Evolutionary conservation across 257 asterid species (phyloP).

Genomic region (Paulownia fortunei): DNA sequence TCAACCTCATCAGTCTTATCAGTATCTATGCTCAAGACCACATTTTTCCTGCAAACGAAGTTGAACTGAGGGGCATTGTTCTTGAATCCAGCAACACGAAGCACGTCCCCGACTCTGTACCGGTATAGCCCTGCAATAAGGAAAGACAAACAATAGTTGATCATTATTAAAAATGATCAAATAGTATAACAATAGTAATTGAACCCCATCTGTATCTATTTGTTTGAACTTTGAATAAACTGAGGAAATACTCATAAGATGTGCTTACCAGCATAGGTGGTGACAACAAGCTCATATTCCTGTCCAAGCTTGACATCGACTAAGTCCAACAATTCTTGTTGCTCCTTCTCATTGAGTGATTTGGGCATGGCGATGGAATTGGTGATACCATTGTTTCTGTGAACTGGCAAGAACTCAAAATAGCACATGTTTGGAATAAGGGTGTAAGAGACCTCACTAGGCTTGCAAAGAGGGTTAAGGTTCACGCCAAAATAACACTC

Average conservation of each 20-base stretch:
- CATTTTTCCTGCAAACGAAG: conserved; percentile 79
- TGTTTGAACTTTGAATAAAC: too few species aligned
- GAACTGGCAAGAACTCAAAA: conserved; percentile 74
- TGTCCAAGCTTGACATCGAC: conserved; percentile 70
- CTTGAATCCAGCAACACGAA: conserved; percentile 81
- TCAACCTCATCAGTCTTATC: conserved; percentile 87
- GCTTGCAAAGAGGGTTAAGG: conserved; percentile 69
- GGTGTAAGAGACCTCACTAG: conserved; percentile 70
- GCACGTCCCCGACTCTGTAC: conserved; percentile 77
- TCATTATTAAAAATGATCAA: neutral
- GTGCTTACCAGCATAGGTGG: conserved; percentile 71
- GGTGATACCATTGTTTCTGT: conserved; percentile 46
- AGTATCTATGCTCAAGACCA: conserved; percentile 75
- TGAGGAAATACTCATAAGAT: neutral
- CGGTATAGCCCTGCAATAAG: conserved; percentile 58
- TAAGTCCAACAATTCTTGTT: conserved; percentile 61
- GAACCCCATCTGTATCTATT: neutral
- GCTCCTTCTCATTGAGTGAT: conserved; percentile 66
- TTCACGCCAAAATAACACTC: conserved; percentile 83
- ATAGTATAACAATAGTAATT: neutral
- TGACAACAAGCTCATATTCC: conserved; percentile 80
- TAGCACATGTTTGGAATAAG: conserved; percentile 82
- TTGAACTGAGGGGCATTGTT: conserved; percentile 82
- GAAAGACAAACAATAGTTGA: neutral
- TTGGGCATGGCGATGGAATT: conserved; percentile 52